Base-by-base conservation (phyloP, 2,329 filamentous ascomycete species). In the Cryphonectria radicalis region DNA sequence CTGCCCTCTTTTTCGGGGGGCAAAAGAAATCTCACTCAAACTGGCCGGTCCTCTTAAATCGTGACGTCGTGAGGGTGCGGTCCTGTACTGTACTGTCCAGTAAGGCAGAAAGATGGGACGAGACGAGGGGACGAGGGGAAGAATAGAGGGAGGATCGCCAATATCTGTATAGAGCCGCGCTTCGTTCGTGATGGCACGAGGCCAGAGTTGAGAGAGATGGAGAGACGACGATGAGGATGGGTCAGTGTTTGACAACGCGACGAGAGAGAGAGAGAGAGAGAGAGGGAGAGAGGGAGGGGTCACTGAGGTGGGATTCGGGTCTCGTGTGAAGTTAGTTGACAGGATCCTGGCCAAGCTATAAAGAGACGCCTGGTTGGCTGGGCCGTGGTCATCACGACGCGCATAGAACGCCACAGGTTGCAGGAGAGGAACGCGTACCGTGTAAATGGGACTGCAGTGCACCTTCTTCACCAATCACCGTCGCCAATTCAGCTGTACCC, bases 381-480 rank as follows among this genome's bases (percentile, higher is more conserved):
- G 42, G n/a, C 17, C n/a, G 40, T 50, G 40, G 22, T 62, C 57
- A 28, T 32, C 66, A 35, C 59, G 62, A 69, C 67, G 60, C 62
- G 67, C 60, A 64, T 42, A 64, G 28, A 46, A 55, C 64, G 64
- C 64, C 64, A 55, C 53, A 5, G 64, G 22, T 35, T 65, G 46
- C 37, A 43, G 67, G 46, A 25, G 59, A 62, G 62, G 62, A 42
- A 69, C 67, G 67, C 67, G 67, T 42, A 57, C 32, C 67, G 67
- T 64, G 67, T 69, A 55, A 65, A 69, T 69, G 67, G 60, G n/a
- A 25, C 50, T 66, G 63, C 63, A 55, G 63, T 42, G 64, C 43
- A 42, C 62, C 32, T 22, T 57, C 46, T 25, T 60, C 60, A 40
- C 66, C 65, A 70, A 68, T 55, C 63, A 63, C 6, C 35, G 67